Evolutionary conservation across 2,329 filamentous ascomycete genomes (phyloP).

Genomic region (Colletotrichum sojae): DNA sequence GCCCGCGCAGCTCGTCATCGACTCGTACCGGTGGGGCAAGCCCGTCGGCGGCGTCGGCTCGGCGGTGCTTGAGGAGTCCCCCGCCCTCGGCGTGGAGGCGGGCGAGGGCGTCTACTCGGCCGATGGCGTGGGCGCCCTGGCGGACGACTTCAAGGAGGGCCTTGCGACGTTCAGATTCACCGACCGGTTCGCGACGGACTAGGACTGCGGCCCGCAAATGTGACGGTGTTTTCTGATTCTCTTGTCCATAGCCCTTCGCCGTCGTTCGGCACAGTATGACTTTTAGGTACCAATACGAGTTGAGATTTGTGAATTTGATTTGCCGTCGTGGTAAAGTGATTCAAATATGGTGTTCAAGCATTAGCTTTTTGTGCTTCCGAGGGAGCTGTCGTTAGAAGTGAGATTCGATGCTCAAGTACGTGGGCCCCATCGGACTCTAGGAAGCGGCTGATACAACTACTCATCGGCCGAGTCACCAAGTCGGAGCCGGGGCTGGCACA

Average conservation of each 20-base stretch:
- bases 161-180: conserved; percentile 77
- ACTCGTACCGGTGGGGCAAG: conserved; percentile 79
- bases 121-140: conserved; percentile 54
- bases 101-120: conserved; percentile 59
- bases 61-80: conserved; percentile 43
- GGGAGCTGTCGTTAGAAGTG: too few relatives aligned
- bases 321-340: too few relatives aligned
- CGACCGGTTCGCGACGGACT: conserved; percentile 73
- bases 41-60: conserved; percentile 73
- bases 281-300: too few relatives aligned
- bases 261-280: too few relatives aligned
- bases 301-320: too few relatives aligned
- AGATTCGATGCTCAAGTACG: too few relatives aligned
- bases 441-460: too few relatives aligned
- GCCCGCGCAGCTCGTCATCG: conserved; percentile 73
- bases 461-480: too few relatives aligned
- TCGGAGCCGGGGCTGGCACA: too few relatives aligned
- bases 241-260: conserved; percentile 11
- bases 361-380: too few relatives aligned
- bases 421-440: too few relatives aligned
- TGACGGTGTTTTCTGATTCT: conserved; percentile 16
- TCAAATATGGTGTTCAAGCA: too few relatives aligned
- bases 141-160: conserved; percentile 67
- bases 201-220: conserved; percentile 10
- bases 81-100: conserved; percentile 55